A percentile compares a stretch with the other conserved stretches of the same genome.
Evolutionary conservation across 2,329 filamentous ascomycete species (phyloP).

Genomic region (Neofusicoccum sp.): DNA sequence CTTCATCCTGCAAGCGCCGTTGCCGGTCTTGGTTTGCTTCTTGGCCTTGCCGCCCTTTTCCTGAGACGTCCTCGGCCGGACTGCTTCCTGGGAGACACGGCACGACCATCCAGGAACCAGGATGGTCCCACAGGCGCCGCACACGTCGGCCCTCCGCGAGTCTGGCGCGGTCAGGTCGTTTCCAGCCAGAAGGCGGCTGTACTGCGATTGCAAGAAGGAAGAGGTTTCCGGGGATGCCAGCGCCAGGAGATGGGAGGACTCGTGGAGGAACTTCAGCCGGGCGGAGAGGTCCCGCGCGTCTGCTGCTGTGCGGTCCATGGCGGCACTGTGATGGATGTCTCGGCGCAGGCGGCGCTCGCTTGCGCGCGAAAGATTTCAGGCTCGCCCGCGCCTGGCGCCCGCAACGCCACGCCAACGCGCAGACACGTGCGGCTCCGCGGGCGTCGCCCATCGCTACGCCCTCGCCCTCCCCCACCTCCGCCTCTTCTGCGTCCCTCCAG

Average conservation of each 20-base stretch:
- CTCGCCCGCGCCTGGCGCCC: neutral
- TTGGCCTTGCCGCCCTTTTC: neutral
- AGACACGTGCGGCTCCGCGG: neutral
- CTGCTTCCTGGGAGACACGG: constrained; percentile 22
- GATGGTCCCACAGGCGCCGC: constrained; percentile 37
- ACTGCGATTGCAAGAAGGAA: constrained; percentile 31
- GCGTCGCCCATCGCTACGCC: neutral
- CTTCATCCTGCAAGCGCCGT: constrained; percentile 21
- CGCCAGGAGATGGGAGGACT: constrained; percentile 33
- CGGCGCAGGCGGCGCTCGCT: neutral
- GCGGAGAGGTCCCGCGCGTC: constrained; percentile 12
- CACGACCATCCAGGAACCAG: constrained; percentile 40
- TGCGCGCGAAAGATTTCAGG: neutral
- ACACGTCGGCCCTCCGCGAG: constrained; percentile 24
- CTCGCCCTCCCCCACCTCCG: neutral
- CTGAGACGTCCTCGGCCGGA: neutral
- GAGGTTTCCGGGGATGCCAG: constrained; percentile 34
- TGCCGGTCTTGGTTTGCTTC: neutral
- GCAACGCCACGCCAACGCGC: neutral
- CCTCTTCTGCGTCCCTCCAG: neutral
- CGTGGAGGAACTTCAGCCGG: constrained; percentile 32
- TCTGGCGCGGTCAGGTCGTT: constrained; percentile 28
- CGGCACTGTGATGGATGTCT: neutral
- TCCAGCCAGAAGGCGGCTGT: constrained; percentile 26
- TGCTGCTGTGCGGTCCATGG: neutral